Percentiles rank a stretch among this genome's conserved stretches.
These are phyloP conservation scores for Kodamaea kaohsiungensis DNA, from an alignment of 805 yeast species.

Conservation along the genomic window DNA sequence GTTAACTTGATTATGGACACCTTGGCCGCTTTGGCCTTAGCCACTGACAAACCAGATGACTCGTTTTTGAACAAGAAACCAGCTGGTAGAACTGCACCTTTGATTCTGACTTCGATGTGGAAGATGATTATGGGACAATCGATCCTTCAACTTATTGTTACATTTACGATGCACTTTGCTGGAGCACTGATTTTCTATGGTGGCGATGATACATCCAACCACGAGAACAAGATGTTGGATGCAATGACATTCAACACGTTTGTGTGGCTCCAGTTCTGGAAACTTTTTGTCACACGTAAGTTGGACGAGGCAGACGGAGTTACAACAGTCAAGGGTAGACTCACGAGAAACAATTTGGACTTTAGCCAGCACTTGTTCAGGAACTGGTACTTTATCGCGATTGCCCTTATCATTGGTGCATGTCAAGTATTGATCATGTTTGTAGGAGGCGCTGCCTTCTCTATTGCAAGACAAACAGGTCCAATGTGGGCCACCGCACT, in stretches of 20 bases:
- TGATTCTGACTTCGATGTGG: slow-evolving; percentile 95
- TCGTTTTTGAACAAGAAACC: slow-evolving; percentile 79
- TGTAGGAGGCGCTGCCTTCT: slow-evolving; percentile 96
- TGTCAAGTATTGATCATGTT: slow-evolving; percentile 90
- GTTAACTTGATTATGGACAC: slow-evolving; percentile 98
- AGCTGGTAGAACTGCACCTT: slow-evolving; percentile 72
- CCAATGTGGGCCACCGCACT: slow-evolving; percentile 90
- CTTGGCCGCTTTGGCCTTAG: slow-evolving; percentile 93
- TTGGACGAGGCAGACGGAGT: slow-evolving; percentile 84
- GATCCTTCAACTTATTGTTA: slow-evolving; percentile 70
- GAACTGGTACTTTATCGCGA: slow-evolving; percentile 78
- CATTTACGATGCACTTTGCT: slow-evolving; percentile 79
- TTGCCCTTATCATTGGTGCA: slow-evolving; percentile 74
- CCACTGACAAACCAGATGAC: slow-evolving; percentile 94
- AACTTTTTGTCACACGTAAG: slow-evolving; percentile 86
- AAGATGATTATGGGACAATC: slow-evolving; percentile 95
- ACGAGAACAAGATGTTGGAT: slow-evolving; percentile 58
- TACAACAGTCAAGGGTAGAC: slow-evolving; percentile 54
- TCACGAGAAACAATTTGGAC: slow-evolving; percentile 67
- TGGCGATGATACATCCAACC: slow-evolving; percentile 36
- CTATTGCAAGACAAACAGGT: slow-evolving; percentile 75
- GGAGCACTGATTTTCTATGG: slow-evolving; percentile 62
- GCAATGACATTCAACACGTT: slow-evolving; percentile 94
- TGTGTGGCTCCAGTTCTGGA: slow-evolving; percentile 97
- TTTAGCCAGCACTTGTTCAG: slow-evolving; percentile 80